Conservation (phyloP, 208 protist genomes). For the Phytomonas sp. region DNA sequence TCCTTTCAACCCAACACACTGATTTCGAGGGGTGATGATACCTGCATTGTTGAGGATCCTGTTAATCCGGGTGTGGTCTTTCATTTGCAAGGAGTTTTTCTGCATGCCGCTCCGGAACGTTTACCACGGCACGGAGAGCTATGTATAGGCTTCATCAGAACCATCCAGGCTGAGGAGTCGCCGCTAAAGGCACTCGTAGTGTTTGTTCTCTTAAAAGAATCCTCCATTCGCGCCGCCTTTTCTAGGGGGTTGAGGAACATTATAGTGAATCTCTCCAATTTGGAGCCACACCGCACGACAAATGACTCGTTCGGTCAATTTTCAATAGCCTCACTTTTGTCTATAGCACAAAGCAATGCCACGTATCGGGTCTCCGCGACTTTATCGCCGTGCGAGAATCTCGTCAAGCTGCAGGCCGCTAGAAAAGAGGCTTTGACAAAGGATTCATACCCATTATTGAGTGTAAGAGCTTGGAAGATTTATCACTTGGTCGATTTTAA, state of each 20-base stretch:
- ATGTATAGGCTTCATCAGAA: constrained; percentile 43
- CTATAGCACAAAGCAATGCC: constrained; percentile 46
- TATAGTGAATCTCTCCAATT: constrained; percentile 45
- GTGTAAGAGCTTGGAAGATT: constrained; percentile 51
- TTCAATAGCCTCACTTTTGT: constrained; percentile 34
- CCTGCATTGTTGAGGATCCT: constrained; percentile 53
- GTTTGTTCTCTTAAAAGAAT: constrained; percentile 58
- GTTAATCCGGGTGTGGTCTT: constrained; percentile 25
- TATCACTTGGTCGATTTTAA: constrained; percentile 48
- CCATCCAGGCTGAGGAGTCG: constrained; percentile 7
- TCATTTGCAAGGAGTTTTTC: constrained; percentile 51
- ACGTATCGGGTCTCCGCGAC: constrained; percentile 74
- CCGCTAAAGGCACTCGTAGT: constrained; percentile 32
- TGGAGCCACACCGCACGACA: constrained; percentile 39
- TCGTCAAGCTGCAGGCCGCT: constrained; percentile 38
- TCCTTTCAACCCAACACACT: constrained; percentile 22
- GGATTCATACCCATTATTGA: constrained; percentile 42
- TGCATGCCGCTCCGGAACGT: constrained; percentile 59
- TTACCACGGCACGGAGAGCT: constrained; percentile 43
- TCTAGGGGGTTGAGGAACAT: constrained; percentile 55
- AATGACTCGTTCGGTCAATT: constrained; percentile 57
- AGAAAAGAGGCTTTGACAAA: constrained; percentile 34
- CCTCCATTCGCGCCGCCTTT: constrained; percentile 42
- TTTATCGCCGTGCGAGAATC: constrained; percentile 61
- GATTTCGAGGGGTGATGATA: constrained; percentile 22